Base-by-base conservation (phyloP, 179 eudicot species). In the Gypsophila paniculata region DNA sequence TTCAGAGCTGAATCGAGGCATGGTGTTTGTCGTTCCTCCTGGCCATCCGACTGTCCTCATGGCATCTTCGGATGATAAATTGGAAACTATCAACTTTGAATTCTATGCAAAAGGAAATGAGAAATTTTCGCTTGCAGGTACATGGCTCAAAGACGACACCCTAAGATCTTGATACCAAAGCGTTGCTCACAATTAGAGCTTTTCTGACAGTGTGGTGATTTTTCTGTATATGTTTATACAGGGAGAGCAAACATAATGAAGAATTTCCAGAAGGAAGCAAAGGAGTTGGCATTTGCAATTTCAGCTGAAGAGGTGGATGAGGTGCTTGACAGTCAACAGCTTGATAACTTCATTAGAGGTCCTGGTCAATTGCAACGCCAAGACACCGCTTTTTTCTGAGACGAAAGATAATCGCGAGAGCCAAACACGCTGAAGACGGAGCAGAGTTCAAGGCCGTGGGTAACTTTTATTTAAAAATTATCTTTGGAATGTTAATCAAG, bases 261-360 rank as follows among this genome's bases (percentile, higher is more conserved):
- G 54, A 65, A 19, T 32, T 65, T 65, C 23, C 32, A 21, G 51
- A 42, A 65, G 53, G 69, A 42, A 32, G 69, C 69, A 13, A 65
- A 65, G 32, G 69, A 65, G 69, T 65, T 65, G 69, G 53, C 53
- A 42, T 65, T 65, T 21, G 54, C 29, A 65, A 65, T 39, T 42
- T 65, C 69, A 44, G 53, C 69, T 42, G 69, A 42, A 21, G 52
- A 65, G 46, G 69, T 65, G 52, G 69, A 65, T 15, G 52, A 21
- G 17, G 32, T 65, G 32, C 69, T 65, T 19, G 22, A 65, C 69
- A 12, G 69, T 22, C 34, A 65, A 42, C 53, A 39, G 4, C 3
- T 44, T 4, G 52, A 42, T 19, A 39, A 13, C 53, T 65, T 39
- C 51, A 12, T 21, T 52, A 65, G 32, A 65, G 69, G 69, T 21